phyloP scores from a whole-genome alignment of 1,139 yeast species.

The Lodderomyces pseudojiufengensis region DNA sequence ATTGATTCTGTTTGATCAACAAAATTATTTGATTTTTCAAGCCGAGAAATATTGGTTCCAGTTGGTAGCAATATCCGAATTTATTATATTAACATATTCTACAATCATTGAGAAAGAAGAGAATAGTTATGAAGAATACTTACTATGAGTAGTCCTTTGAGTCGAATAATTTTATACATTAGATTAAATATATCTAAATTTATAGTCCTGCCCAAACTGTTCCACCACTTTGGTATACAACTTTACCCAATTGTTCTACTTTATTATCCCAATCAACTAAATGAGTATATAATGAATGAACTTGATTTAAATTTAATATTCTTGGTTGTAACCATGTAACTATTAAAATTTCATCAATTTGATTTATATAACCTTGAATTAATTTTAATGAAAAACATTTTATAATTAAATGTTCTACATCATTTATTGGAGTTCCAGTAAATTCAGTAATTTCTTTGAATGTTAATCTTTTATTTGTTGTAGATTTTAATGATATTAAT shows the following conservation, averaged over 20 bases:
- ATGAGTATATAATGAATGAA: conserved; percentile 68
- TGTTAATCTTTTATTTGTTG: conserved; percentile 67
- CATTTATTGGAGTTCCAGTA: conserved; percentile 67
- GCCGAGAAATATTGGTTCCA: too few relatives aligned
- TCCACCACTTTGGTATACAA: conserved; percentile 37
- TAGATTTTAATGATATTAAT: conserved; percentile 74
- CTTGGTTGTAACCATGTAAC: conserved; percentile 96
- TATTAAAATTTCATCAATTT: conserved; percentile 71
- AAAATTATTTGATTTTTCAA: background rate
- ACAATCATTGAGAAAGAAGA: too few relatives aligned
- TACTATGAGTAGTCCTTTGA: too few relatives aligned
- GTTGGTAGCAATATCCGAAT: too few relatives aligned
- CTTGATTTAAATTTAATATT: conserved; percentile 78
- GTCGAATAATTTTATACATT: too few relatives aligned
- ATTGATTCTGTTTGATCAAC: too few relatives aligned
- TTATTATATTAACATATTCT: too few relatives aligned
- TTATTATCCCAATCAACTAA: conserved; percentile 74
- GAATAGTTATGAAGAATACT: too few relatives aligned
- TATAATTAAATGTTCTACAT: conserved; percentile 88
- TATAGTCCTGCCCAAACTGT: conserved; percentile 37
- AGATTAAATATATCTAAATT: background rate
- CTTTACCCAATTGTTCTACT: conserved; percentile 61
- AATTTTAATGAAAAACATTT: conserved; percentile 83
- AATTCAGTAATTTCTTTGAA: conserved; percentile 69
- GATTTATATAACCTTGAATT: conserved; percentile 84